Evolutionary conservation across 768 basidiomycete genomes (phyloP), one percentile per base, ranked within the genome.

Genomic region (Macrolepiota albuminosa): DNA sequence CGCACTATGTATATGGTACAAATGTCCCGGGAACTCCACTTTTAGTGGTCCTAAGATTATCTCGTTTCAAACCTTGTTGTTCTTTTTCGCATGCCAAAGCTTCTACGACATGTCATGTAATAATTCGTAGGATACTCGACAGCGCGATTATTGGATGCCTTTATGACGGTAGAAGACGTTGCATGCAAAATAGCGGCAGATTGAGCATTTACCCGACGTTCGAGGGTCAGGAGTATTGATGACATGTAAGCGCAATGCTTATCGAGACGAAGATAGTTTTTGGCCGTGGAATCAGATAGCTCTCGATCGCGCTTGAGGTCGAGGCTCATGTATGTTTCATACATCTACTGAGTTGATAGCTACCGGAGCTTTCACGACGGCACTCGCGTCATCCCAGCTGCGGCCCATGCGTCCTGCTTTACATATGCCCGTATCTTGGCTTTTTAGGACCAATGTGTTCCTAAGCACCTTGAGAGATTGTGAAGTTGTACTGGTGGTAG

Each of bases 321-420:
- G 42, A 29, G 4, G 29, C 29, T 29, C 29, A 29, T 29, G 29
- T 29, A 29, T 29, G 29, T 29, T 29, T 29, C 29, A 29, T 29
- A 29, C 2, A 21, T 29, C 2, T 2, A 29, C 4, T 29, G 4
- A 29, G 29, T 4, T 29, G 29, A 29, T 29, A 29, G 72, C 69
- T n/a, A 71, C 56, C 10, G 78, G 76, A 0, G 79, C 74, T 58
- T 78, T 77, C 43, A 76, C 64, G 9, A 81, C 66, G 0, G 79
- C 78, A 26, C 84, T 4, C 88, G 77, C 29, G 83, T 71, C 78
- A 86, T 85, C 1, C 88, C 88, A 0, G 81, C 83, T 1, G 85
- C 85, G 0, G 87, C 88, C 89, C 89, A 90, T 0, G 73, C 89
- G 64, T 90, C 90, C 84, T 49, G 79, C 79, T 3, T 76, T 74